phyloP scores from a whole-genome alignment of 2,329 filamentous ascomycete genomes.

The Microsporum audouinii region DNA sequence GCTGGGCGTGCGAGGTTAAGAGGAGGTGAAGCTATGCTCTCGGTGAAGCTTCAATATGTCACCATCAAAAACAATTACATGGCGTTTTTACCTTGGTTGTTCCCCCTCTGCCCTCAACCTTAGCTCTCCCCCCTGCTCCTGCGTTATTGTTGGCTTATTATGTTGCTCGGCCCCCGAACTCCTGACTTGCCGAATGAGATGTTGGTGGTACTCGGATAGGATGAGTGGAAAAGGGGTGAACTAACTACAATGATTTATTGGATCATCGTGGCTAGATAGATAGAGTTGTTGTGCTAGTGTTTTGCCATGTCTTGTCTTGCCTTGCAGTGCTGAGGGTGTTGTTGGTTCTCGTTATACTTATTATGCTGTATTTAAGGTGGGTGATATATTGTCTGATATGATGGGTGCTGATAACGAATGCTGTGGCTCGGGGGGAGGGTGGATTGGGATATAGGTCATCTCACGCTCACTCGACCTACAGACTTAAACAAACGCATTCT shows the following conservation, averaged over 20 bases:
- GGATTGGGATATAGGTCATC: background rate
- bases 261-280: constrained; percentile 7
- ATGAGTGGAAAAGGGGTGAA: background rate
- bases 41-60: constrained; percentile 33
- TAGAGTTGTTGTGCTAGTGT: constrained; percentile 7
- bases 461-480: constrained; percentile 1
- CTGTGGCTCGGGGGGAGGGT: background rate
- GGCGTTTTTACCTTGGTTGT: background rate
- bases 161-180: background rate
- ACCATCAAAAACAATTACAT: background rate
- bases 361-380: background rate
- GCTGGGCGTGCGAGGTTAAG: constrained; percentile 83
- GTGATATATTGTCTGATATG: background rate
- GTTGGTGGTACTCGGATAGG: background rate
- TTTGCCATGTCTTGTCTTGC: background rate
- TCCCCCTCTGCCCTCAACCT: background rate
- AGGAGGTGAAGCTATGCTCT: constrained; percentile 44
- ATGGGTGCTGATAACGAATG: background rate
- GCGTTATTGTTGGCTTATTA: background rate
- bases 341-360: background rate
- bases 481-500: background rate
- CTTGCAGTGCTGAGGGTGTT: constrained; percentile 2
- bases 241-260: background rate
- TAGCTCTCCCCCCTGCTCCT: background rate
- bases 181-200: background rate